These are phyloP conservation scores for Xylaria multiplex DNA, from an alignment of 2,329 filamentous ascomycete genomes.

Conservation along the genomic window DNA sequence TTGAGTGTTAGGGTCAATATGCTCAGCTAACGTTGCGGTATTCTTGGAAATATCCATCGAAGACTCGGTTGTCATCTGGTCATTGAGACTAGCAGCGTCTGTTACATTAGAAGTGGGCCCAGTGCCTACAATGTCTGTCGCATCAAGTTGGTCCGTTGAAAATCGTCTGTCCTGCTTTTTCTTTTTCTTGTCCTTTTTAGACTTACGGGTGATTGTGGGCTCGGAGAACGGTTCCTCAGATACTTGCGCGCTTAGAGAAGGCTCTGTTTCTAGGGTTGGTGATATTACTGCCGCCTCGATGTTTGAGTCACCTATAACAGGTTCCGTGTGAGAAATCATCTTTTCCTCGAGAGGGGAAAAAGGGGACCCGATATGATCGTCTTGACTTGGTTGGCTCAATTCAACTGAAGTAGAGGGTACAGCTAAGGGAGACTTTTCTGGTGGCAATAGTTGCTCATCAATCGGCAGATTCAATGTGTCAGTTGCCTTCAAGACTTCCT, in stretches of 20 bases:
- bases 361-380: not conserved
- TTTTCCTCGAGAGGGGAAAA: not conserved
- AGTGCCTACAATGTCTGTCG: slow-evolving; percentile 21
- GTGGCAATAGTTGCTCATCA: not conserved
- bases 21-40: not conserved
- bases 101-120: slow-evolving; percentile 21
- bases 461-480: not conserved
- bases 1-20: slow-evolving; percentile 4
- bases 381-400: slow-evolving; percentile 17
- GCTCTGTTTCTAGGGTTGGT: slow-evolving; percentile 26
- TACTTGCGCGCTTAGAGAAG: slow-evolving; percentile 8
- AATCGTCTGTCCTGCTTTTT: slow-evolving; percentile 37
- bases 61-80: slow-evolving; percentile 8
- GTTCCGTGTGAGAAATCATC: not conserved
- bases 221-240: slow-evolving; percentile 23
- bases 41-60: not conserved
- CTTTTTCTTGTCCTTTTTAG: slow-evolving; percentile 44
- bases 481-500: not conserved
- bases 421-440: slow-evolving; percentile 1
- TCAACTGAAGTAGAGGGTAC: not conserved
- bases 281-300: not conserved
- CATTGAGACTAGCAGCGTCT: slow-evolving; percentile 17
- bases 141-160: slow-evolving; percentile 25
- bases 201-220: slow-evolving; percentile 21
- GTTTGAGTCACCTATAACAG: not conserved